Evolutionary conservation across 192 early-diverging fungal genomes (phyloP), one percentile per base, ranked within the genome.

Genomic region (Umbelopsis ramanniana): DNA sequence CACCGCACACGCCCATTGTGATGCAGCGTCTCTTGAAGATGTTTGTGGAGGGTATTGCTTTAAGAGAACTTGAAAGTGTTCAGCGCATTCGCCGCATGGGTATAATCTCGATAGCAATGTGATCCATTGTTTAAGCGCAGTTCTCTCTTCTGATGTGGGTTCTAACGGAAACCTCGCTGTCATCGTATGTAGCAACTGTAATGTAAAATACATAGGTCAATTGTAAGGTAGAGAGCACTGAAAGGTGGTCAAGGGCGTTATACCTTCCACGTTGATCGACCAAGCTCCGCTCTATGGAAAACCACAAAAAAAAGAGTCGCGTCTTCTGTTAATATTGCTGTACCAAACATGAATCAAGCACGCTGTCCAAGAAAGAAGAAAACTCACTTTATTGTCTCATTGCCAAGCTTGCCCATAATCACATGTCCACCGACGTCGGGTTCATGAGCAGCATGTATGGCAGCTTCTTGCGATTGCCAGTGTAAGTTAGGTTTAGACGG

Each of bases 21-120:
- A 89, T 6, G 93, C 82, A 4, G 89, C 83, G 33, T 87, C 81
- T 33, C 95, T 82, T 3, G 88, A 88, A 12, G 87, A 83, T 4
- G 94, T 93, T 46, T 90, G 87, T 17, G 96, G 94, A 9, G 97
- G 97, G 74, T 94, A 82, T 68, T 87, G 82, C 37, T 88, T 82
- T 46, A 97, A 71, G 21, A 96, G 80, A 52, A 80, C 67, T 79
- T 94, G 90, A 74, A 98, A 97, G 71, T 98, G 96, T 10, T 84
- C 73, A 4, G 95, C 97, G 79, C 93, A 98, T 84, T 97, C 95
- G 52, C 97, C 97, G 74, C 97, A 98, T 15, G 97, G 97, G 79
- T 98, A 98, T 26, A 98, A 78, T 73, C 93, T 80, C 2, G 92
- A 92, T 55, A 97, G 87, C 35, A 96, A 76, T 69, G 86, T 89